Evolutionary conservation across 768 basidiomycete species (phyloP).

Genomic region (Pleurotus pulmonarius): DNA sequence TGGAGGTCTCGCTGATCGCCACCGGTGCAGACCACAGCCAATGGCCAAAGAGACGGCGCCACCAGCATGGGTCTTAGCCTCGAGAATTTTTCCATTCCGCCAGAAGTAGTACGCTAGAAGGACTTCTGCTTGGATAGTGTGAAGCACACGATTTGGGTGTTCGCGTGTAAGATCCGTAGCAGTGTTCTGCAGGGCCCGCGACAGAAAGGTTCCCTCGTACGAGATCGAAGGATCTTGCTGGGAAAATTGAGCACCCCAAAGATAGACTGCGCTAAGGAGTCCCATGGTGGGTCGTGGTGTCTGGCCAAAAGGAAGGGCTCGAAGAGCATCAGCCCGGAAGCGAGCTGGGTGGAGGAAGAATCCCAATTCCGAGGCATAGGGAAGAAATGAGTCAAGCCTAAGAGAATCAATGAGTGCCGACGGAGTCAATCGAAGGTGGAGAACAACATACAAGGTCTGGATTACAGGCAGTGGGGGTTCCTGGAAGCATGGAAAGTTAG

Average conservation of each 20-base stretch:
- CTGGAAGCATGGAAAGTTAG: slow-evolving; percentile 18
- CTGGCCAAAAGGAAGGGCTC: slow-evolving; percentile 45
- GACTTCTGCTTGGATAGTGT: slow-evolving; percentile 58
- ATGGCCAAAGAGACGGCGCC: slow-evolving; percentile 49
- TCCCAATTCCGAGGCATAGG: slow-evolving; percentile 55
- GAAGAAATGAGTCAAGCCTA: slow-evolving; percentile 58
- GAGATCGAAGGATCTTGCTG: slow-evolving; percentile 31
- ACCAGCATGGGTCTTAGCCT: slow-evolving; percentile 56
- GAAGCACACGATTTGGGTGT: slow-evolving; percentile 46
- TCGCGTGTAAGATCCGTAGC: slow-evolving; percentile 42
- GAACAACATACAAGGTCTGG: slow-evolving; percentile 31
- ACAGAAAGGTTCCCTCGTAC: slow-evolving; percentile 45
- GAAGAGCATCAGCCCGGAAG: slow-evolving; percentile 43
- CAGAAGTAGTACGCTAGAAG: slow-evolving; percentile 67
- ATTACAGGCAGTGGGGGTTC: slow-evolving; percentile 35
- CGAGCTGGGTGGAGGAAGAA: slow-evolving; percentile 58
- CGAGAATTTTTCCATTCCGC: slow-evolving; percentile 52
- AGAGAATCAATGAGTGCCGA: background rate
- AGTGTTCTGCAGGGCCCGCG: slow-evolving; percentile 43
- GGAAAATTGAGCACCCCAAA: slow-evolving; percentile 53
- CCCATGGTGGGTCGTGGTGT: slow-evolving; percentile 45
- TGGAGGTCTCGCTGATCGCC: slow-evolving; percentile 33
- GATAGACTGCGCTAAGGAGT: slow-evolving; percentile 43
- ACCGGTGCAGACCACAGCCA: slow-evolving; percentile 44
- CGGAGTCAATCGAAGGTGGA: slow-evolving; percentile 9